phyloP scores from a whole-genome alignment of 208 protist genomes.

The Acanthamoeba healyi region DNA sequence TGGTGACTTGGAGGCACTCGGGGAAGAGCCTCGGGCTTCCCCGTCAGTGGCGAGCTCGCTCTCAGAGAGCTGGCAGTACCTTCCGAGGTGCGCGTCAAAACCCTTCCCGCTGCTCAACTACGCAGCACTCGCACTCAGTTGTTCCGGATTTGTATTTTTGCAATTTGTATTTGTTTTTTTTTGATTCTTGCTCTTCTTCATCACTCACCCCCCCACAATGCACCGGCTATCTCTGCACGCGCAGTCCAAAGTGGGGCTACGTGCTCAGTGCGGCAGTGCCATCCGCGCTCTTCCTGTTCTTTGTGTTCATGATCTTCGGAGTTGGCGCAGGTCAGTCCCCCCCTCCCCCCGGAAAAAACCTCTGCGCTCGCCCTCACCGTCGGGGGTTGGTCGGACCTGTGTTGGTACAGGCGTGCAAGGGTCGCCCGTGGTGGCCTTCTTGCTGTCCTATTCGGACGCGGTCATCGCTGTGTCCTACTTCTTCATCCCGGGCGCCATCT shows the following conservation, averaged over 20 bases:
- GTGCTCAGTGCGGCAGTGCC: background rate
- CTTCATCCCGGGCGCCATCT: conserved; percentile 44
- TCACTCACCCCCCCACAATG: too few relatives aligned
- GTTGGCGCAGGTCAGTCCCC: background rate
- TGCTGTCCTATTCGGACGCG: background rate
- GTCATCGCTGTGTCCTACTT: conserved; percentile 31
- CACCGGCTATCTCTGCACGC: background rate
- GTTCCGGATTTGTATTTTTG: too few relatives aligned
- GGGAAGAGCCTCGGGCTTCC: too few relatives aligned
- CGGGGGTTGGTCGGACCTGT: too few relatives aligned
- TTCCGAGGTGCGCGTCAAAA: too few relatives aligned
- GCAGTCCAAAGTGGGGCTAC: background rate
- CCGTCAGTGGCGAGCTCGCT: too few relatives aligned
- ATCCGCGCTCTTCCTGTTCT: background rate
- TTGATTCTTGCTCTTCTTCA: too few relatives aligned
- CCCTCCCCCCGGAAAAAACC: background rate
- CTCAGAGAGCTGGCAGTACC: too few relatives aligned
- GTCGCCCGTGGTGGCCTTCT: background rate
- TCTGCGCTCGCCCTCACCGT: background rate
- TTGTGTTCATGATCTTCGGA: background rate
- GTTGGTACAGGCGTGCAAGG: background rate
- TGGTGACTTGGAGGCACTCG: too few relatives aligned
- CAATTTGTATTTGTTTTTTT: background rate
- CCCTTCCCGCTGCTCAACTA: too few relatives aligned
- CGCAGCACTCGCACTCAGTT: too few relatives aligned